Evolutionary conservation across 176 grass and related monocot genomes (phyloP), one percentile per base, ranked within the genome.

Genomic region (Phoenix roebelenii): DNA sequence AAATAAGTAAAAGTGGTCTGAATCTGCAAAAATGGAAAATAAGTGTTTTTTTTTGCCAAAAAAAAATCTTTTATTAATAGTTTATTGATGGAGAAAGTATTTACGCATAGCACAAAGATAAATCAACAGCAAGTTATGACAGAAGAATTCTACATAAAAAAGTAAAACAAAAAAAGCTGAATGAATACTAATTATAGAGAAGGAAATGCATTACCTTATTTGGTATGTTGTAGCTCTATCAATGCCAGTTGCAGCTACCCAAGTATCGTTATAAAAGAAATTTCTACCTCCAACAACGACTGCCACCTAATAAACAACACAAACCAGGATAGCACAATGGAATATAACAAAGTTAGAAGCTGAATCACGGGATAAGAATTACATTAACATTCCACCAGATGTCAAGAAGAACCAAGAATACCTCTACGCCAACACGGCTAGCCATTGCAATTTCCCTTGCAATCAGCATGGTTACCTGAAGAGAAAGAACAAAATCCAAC

Each of bases 371-470:
- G 10, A 44, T 44, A 1, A 44, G 35, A 44, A 44, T 3, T 44
- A 9, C 35, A 44, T 35, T 35, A 35, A 10, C 5, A 35, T 35
- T 35, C 6, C 32, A 35, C 5, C 9, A 35, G 32, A 12, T 9
- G 1, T 44, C 35, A 44, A 44, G 28, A 17, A 68, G 67, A 15
- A 52, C 55, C 52, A 4, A 63, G 2, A 49, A 44, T 82, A 93
- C 94, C 88, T 98, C 64, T 5, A 98, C 52, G 39, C 88, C 94
- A 66, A 74, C 81, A 61, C 72, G 84, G 22, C 66, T 93, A 0
- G 82, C 88, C 56, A 89, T 65, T 80, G 84, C 76, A 79, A 98
- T 81, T 85, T 98, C 94, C 81, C 88, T 83, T 65, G 94, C 81
- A 17, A 98, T 76, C 22, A 93, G 82, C 94, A 98, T 89, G 59